phyloP scores from a whole-genome alignment of 2,329 filamentous ascomycete species.

The Stachybotrys elegans region DNA sequence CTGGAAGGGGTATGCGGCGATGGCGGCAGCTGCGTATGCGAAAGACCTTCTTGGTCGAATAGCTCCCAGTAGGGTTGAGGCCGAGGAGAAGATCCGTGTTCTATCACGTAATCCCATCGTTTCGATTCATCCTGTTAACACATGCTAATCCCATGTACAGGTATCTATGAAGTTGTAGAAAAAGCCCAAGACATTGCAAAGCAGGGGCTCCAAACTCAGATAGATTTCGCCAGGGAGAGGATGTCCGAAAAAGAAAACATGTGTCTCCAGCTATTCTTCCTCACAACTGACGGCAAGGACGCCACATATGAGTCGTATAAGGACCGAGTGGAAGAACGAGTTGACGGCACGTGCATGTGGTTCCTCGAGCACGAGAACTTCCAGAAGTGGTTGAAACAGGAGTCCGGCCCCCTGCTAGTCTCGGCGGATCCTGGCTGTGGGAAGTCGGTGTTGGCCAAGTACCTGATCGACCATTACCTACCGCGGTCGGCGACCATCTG shows the following conservation, averaged over 20 bases:
- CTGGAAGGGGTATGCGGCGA: constrained; percentile 29
- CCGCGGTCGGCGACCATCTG: constrained; percentile 20
- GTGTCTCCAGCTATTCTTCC: constrained; percentile 3
- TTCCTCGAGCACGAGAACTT: constrained; percentile 21
- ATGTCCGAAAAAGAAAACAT: background rate
- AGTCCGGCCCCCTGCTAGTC: constrained; percentile 25
- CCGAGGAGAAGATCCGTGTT: constrained; percentile 8
- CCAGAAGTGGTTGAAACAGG: constrained; percentile 19
- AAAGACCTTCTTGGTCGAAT: constrained; percentile 9
- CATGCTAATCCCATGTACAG: no score
- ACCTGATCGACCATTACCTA: constrained; percentile 22
- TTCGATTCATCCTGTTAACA: no score
- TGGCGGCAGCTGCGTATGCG: constrained; percentile 19
- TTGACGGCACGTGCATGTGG: constrained; percentile 8
- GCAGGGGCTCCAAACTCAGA: background rate
- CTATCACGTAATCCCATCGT: no score
- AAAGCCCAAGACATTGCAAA: background rate
- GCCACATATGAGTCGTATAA: constrained; percentile 6
- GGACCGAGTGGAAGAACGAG: constrained; percentile 4
- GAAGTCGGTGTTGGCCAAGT: constrained; percentile 31
- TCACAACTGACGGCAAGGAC: constrained; percentile 1
- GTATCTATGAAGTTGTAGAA: background rate
- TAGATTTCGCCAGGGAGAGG: background rate
- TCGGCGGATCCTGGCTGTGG: constrained; percentile 34
- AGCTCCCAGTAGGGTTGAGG: constrained; percentile 8